Evolutionary conservation across 202 grass and related monocot species (phyloP).

Genomic region (Zizania palustris): DNA sequence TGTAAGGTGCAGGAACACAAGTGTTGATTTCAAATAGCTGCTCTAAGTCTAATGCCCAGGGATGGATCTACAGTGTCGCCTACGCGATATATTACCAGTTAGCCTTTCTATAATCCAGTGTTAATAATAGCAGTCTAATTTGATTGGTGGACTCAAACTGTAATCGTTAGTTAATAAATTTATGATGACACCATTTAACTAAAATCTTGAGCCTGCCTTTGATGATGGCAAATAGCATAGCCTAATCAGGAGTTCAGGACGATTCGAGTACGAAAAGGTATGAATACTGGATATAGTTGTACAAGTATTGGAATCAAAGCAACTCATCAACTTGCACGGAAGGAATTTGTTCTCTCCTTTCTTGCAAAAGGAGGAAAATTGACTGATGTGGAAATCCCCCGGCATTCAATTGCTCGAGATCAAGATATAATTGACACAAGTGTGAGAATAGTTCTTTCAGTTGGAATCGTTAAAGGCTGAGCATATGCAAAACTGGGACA

Average conservation of each 20-base stretch:
- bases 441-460: constrained; percentile 31
- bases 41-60: too few species aligned
- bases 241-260: not conserved
- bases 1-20: too few species aligned
- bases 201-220: too few species aligned
- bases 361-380: not conserved
- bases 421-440: not conserved
- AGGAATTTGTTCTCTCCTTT: constrained; percentile 21
- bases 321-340: not conserved
- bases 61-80: too few species aligned
- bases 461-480: not conserved
- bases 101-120: too few species aligned
- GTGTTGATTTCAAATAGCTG: too few species aligned
- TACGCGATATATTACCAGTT: too few species aligned
- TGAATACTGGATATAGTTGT: not conserved
- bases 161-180: too few species aligned
- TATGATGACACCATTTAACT: too few species aligned
- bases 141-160: too few species aligned
- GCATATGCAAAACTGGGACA: constrained; percentile 5
- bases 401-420: not conserved
- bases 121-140: too few species aligned
- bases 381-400: constrained; percentile 1
- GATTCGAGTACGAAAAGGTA: not conserved
- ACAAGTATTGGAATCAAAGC: not conserved
- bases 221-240: too few species aligned